Conservation (phyloP, 225 moss, liverwort and hornwort species). For the Takakia lepidozioides region DNA sequence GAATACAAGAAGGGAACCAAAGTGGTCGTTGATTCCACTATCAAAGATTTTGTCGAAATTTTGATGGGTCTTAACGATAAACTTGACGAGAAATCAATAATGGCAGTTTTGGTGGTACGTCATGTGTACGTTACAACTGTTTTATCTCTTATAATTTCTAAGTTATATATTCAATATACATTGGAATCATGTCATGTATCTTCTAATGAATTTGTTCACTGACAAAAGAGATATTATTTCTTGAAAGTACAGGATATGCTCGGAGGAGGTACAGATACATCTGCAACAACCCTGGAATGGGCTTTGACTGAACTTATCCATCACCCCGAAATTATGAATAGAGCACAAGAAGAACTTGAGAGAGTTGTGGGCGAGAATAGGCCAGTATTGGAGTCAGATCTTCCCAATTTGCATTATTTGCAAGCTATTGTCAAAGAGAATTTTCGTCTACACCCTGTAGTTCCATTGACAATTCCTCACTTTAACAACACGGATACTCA, state of each 20-base stretch:
- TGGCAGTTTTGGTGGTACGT: constrained; percentile 1
- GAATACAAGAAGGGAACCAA: not conserved
- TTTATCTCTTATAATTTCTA: not conserved
- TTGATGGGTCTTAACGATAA: not conserved
- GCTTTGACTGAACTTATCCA: not conserved
- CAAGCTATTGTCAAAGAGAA: too few species aligned
- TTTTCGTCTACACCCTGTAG: too few species aligned
- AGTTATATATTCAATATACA: not conserved
- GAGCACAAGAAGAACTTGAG: too few species aligned
- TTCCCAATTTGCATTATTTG: too few species aligned
- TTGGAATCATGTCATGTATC: not conserved
- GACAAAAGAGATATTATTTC: not conserved
- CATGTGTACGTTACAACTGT: not conserved
- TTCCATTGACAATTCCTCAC: too few species aligned
- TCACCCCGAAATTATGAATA: not conserved
- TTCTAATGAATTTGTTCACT: not conserved
- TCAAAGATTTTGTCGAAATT: constrained; percentile 2
- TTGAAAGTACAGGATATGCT: constrained; percentile 1
- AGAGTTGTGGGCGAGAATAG: too few species aligned
- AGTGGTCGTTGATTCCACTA: too few species aligned
- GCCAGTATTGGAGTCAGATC: too few species aligned
- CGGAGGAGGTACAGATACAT: constrained; percentile 1
- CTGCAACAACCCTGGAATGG: constrained; percentile 3
- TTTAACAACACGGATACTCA: too few species aligned
- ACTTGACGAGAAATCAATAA: not conserved